These are phyloP conservation scores for Cyberlindnera maritima DNA, from an alignment of 805 yeast species.

Conservation along the genomic window DNA sequence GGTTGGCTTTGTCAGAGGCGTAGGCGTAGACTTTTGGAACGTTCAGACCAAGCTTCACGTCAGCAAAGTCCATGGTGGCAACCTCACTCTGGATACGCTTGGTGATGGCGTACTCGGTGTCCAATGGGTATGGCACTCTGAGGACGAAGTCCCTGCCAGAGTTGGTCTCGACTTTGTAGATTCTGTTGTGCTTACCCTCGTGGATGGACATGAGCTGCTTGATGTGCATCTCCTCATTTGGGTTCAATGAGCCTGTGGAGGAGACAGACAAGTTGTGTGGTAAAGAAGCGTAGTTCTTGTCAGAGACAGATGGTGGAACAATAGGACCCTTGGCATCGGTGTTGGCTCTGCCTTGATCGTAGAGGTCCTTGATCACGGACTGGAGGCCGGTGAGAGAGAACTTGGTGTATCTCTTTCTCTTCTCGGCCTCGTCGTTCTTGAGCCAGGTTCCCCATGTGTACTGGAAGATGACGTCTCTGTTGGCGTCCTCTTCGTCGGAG, in stretches of 20 bases:
- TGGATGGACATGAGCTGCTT: constrained; percentile 79
- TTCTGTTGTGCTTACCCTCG: constrained; percentile 92
- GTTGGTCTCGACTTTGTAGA: constrained; percentile 69
- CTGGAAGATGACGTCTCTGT: constrained; percentile 71
- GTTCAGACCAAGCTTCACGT: constrained; percentile 57
- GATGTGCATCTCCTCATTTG: constrained; percentile 46
- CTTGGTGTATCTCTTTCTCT: constrained; percentile 70
- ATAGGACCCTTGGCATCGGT: constrained; percentile 26
- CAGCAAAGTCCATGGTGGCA: constrained; percentile 86
- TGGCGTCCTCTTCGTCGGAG: constrained; percentile 61
- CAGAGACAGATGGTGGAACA: constrained; percentile 35
- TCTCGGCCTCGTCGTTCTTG: constrained; percentile 70
- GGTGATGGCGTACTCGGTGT: constrained; percentile 60
- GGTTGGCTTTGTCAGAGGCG: constrained; percentile 60
- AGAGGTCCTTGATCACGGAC: constrained; percentile 45
- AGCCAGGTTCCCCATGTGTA: constrained; percentile 97
- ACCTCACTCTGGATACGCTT: constrained; percentile 82
- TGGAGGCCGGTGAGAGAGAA: constrained; percentile 80
- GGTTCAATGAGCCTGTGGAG: constrained; percentile 42
- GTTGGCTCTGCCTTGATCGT: constrained; percentile 35
- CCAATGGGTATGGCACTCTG: constrained; percentile 82
- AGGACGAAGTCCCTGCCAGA: constrained; percentile 63
- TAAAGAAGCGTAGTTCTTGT: constrained; percentile 40
- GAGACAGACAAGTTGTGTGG: constrained; percentile 45
- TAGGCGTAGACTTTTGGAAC: constrained; percentile 74